Evolutionary conservation across 2,329 filamentous ascomycete species (phyloP).

Genomic region (Pseudogymnoascus sp.): DNA sequence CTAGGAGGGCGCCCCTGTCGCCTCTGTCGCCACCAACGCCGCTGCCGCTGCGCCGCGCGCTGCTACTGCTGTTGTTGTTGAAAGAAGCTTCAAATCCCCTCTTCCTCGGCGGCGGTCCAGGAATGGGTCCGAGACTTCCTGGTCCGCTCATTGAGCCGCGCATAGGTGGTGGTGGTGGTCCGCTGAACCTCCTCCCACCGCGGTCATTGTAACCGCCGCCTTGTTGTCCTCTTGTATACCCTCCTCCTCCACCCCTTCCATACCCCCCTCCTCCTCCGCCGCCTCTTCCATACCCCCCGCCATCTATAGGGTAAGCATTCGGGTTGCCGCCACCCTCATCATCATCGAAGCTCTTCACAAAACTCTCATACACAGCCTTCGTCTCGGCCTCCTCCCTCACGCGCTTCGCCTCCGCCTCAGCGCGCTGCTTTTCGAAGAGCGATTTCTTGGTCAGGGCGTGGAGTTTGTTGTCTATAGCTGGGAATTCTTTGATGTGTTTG

Average conservation of each 20-base stretch:
- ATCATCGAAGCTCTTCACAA: conserved; percentile 68
- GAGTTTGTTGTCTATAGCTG: conserved; percentile 67
- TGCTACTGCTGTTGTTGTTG: conserved; percentile 22
- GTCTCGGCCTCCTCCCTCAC: conserved; percentile 78
- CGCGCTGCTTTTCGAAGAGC: conserved; percentile 78
- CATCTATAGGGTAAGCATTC: conserved; percentile 13
- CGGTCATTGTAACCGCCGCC: neutral
- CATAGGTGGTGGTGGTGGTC: neutral
- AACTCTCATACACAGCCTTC: conserved; percentile 77
- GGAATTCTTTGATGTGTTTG: conserved; percentile 41
- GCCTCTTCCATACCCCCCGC: conserved; percentile 13
- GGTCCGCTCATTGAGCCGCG: conserved; percentile 38
- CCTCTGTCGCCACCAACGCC: neutral
- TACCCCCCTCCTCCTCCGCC: conserved; percentile 17
- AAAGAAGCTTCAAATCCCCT: conserved; percentile 40
- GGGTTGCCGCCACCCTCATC: conserved; percentile 34
- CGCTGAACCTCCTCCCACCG: neutral
- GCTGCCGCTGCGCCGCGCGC: neutral
- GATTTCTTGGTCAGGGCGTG: conserved; percentile 76
- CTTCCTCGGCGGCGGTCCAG: conserved; percentile 43
- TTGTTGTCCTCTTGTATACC: neutral
- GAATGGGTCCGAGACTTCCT: conserved; percentile 49
- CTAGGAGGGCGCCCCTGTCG: conserved; percentile 11
- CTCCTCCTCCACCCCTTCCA: conserved; percentile 22
- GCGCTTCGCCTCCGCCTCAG: conserved; percentile 82